A percentile compares a stretch with the other conserved stretches of the same genome.
phyloP scores from a whole-genome alignment of 352 stramenopile genomes.

The Pythium monospermum region DNA sequence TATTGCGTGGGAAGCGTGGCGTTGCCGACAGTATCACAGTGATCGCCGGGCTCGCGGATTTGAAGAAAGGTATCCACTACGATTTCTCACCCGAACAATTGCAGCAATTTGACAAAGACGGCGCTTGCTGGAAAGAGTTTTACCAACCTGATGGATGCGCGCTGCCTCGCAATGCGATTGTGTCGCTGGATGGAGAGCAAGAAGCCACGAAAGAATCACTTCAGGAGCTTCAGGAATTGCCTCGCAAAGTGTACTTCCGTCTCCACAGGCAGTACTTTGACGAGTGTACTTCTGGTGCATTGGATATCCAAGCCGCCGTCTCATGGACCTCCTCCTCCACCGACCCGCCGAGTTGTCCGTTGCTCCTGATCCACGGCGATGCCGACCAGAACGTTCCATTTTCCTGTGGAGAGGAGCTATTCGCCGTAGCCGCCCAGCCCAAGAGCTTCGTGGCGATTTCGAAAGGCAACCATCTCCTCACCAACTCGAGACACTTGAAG shows the following conservation, averaged over 20 bases:
- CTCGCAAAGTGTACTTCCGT: slow-evolving; percentile 47
- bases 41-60: slow-evolving; percentile 55
- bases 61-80: slow-evolving; percentile 39
- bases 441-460: slow-evolving; percentile 52
- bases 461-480: slow-evolving; percentile 70
- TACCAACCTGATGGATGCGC: slow-evolving; percentile 43
- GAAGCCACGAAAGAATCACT: slow-evolving; percentile 7
- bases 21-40: slow-evolving; percentile 48
- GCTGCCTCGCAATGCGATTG: slow-evolving; percentile 28
- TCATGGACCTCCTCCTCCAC: background rate
- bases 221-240: slow-evolving; percentile 16
- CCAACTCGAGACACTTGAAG: slow-evolving; percentile 73
- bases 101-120: slow-evolving; percentile 28
- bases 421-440: slow-evolving; percentile 41
- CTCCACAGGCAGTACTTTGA: slow-evolving; percentile 45
- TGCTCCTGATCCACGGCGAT: slow-evolving; percentile 69
- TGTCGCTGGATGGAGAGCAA: slow-evolving; percentile 40
- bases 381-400: slow-evolving; percentile 58
- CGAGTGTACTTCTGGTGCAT: slow-evolving; percentile 32
- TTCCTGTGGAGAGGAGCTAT: slow-evolving; percentile 46
- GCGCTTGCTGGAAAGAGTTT: slow-evolving; percentile 69
- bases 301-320: slow-evolving; percentile 42
- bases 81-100: slow-evolving; percentile 55
- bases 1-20: slow-evolving; percentile 37
- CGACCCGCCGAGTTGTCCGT: slow-evolving; percentile 18